Base-by-base conservation (phyloP, 345 rosid genomes). In the Carallia brachiata region DNA sequence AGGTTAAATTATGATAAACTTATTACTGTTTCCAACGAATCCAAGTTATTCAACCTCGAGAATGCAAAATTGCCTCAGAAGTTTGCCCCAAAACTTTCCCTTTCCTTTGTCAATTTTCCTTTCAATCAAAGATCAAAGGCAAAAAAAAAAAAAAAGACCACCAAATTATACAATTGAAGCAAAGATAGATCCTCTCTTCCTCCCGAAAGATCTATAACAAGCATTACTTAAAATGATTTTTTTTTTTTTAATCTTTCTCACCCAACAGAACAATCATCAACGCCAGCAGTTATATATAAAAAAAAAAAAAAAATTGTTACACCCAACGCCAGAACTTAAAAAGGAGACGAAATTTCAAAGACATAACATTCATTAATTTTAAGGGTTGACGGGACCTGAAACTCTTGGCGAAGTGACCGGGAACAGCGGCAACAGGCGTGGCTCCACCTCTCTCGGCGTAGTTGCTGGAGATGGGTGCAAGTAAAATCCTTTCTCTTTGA, bases 381-480 rank as follows among this genome's bases (percentile, higher is more conserved):
- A 62, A 79, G 89, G 79, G 37, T 83, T 73, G 52, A 84, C 74
- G 70, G 90, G 82, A 85, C 90, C 92, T 79, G 92, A 81, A 65
- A 84, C 84, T 72, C 97, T 80, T 15, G 97, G 98, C 5, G 99
- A 92, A 28, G 90, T 86, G 27, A 90, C 87, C 16, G 98, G 98
- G 61, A 92, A 95, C 15, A 95, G 94, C 54, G 97, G 94, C 78
- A 95, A 79, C 68, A 95, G 83, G 40, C 88, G 82, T 2, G 94
- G 98, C 84, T 92, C 96, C 8, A 83, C 47, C 36, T 87, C 97
- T 68, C 90, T 74, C 3, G 97, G 96, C 55, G 98, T 91, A 7
- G 93, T 82, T 16, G 84, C 77, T 55, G 98, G 99, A 3, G 98
- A 92, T 5, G 92, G 96, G 77, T 95, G 99, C 63, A 95, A 61